Base-by-base conservation (phyloP, 2,329 filamentous ascomycete species). In the Fusarium longipes region DNA sequence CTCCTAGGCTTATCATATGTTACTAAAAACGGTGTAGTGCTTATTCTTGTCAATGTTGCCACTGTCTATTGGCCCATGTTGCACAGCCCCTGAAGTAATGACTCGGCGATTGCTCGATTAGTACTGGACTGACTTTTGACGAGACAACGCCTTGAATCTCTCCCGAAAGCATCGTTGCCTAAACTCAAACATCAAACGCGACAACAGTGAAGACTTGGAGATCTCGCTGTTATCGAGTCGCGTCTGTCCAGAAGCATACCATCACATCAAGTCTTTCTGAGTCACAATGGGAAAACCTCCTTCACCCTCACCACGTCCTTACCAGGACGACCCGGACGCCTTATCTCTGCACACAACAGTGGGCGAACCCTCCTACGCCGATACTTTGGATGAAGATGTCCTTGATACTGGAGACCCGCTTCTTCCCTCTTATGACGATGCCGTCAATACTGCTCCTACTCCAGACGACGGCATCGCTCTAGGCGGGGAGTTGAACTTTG, bases 291-390 rank as follows among this genome's bases (percentile, higher is more conserved):
- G 65, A 4, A 32, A 29, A 2, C 57, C 53, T 43, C 43, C 45
- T 12, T 53, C 53, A 1, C 22, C 50, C 1, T 53, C 45, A 0
- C 25, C 50, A 4, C 25, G 25, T 20, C 43, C 52, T 15, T 67
- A 52, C 17, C 42, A 36, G 29, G 68, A 71, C 18, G 68, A 71
- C 11, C 65, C 68, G 3, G 68, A 71, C 33, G 68, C 68, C 14
- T 18, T 71, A 24, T 71, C 68, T 12, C 14, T 71, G 14, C 68
- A 67, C 25, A 71, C 68, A 18, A 67, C 68, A 6, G 15, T 25
- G 2, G 68, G 58, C 24, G 57, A 70, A 22, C 0, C 54, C 10
- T n/a, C 51, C 1, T 71, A 56, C 47, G 53, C 44, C 24, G 55
- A 67, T 14, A 48, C 52, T 8, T 8, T 5, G 22, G 39, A 33